phyloP scores from a whole-genome alignment of 2,329 filamentous ascomycete genomes.

The Lachnellula suecica region DNA sequence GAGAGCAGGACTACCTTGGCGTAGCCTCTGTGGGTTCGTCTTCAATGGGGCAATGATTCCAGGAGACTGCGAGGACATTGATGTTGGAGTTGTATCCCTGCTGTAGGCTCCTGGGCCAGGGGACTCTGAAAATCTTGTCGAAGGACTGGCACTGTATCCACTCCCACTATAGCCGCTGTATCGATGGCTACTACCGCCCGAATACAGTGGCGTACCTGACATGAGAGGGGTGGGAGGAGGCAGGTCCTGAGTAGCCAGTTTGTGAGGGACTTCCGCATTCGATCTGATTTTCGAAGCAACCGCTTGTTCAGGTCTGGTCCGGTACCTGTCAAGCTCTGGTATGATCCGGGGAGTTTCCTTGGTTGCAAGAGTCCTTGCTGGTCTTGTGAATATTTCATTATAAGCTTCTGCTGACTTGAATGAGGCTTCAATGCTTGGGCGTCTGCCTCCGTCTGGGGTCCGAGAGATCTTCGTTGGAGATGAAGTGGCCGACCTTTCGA shows the following conservation, averaged over 20 bases:
- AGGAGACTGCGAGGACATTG: constrained; percentile 73
- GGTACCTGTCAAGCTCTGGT: constrained; percentile 62
- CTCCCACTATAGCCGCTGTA: constrained; percentile 37
- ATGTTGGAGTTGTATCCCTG: constrained; percentile 75
- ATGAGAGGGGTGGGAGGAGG: constrained; percentile 68
- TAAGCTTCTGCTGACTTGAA: constrained; percentile 30
- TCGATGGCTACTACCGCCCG: constrained; percentile 39
- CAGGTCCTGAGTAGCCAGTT: constrained; percentile 61
- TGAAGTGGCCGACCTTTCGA: constrained; percentile 21
- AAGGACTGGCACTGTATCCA: constrained; percentile 68
- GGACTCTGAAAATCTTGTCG: constrained; percentile 73
- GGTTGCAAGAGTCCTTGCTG: constrained; percentile 16
- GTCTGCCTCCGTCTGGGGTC: constrained; percentile 13
- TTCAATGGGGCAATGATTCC: constrained; percentile 49
- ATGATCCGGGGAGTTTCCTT: constrained; percentile 39
- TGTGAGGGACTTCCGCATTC: constrained; percentile 50
- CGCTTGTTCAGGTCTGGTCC: constrained; percentile 42
- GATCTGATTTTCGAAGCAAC: constrained; percentile 32
- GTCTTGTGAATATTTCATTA: constrained; percentile 41
- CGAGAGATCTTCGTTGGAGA: constrained; percentile 19
- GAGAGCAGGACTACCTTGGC: constrained; percentile 56
- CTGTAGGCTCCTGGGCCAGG: constrained; percentile 70
- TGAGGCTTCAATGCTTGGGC: constrained; percentile 23
- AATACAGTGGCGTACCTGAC: constrained; percentile 42
- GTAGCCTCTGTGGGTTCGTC: constrained; percentile 40